Evolutionary conservation across 116 monocot species (phyloP), one percentile per base, ranked within the genome.

Genomic region (Phalaenopsis hybrid): DNA sequence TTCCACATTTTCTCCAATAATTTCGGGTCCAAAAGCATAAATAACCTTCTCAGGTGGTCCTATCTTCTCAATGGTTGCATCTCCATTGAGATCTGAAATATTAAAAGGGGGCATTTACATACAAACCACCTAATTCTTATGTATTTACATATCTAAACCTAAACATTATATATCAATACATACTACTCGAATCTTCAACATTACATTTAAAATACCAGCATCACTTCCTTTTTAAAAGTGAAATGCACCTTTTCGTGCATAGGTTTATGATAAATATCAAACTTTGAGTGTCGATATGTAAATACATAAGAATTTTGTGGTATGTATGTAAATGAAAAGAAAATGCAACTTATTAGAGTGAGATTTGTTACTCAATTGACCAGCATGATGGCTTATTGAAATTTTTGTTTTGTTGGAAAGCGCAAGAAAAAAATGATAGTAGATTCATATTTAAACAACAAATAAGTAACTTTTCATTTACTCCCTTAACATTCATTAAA

Each of bases 1-100:
- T 89, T 98, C 98, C 20, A 98, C 95, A 82, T 92, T 98, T 59
- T 98, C 93, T 8, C 95, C 93, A 20, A 95, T 90, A 21, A 98
- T 88, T 89, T 98, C 97, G n/a, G 97, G 97, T 13, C 97, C 97
- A 74, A 98, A 98, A 8, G 97, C 97, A 75, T 78, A 82, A 81
- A 98, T 98, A 79, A 98, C 95, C 82, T 90, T 94, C 1, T 91
- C 93, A 1, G 98, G 98, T 5, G 91, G 48, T 16, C 98, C 98
- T n/a, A 98, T 92, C 74, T 83, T 50, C 57, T 98, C 90, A 20
- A 98, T 93, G 37, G 76, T 90, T 1, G 77, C 93, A 81, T 98
- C 79, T 12, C 81, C 93, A 81, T 69, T 86, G 34, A 95, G 75
- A 46, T 75, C 75, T 75, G 75, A 46, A 75, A 75, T 3, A 15